Evolutionary conservation across 345 rosid genomes (phyloP).

Genomic region (Lepidium aucheri): DNA sequence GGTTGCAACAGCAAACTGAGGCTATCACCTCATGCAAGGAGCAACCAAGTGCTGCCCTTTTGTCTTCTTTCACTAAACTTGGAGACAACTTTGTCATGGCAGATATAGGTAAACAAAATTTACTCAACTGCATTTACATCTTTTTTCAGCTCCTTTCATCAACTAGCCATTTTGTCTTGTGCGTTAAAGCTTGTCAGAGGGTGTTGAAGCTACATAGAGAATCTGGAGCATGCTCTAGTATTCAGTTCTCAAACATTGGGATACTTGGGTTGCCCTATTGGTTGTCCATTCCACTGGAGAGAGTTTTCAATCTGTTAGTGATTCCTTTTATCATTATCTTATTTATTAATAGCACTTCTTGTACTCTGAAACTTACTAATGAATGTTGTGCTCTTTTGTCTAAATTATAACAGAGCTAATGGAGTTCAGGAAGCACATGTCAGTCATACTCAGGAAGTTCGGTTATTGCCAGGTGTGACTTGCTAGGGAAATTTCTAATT

Average conservation of each 20-base stretch:
- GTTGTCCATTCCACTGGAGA: conserved; percentile 59
- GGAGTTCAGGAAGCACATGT: conserved; percentile 33
- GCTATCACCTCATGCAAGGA: conserved; percentile 27
- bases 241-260: conserved; percentile 63
- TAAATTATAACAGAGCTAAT: conserved; percentile 41
- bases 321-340: background rate
- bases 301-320: conserved; percentile 64
- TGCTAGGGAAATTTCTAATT: background rate
- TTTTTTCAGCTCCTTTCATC: background rate
- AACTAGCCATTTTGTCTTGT: background rate
- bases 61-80: conserved; percentile 51
- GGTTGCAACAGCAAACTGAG: conserved; percentile 44
- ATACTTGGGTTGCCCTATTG: conserved; percentile 88
- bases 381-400: background rate
- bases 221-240: conserved; percentile 51
- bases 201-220: conserved; percentile 53
- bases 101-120: conserved; percentile 49
- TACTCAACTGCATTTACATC: background rate
- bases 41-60: conserved; percentile 34
- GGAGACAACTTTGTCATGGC: conserved; percentile 45
- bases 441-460: conserved; percentile 48
- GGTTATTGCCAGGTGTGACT: conserved; percentile 66
- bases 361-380: background rate
- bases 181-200: conserved; percentile 58
- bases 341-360: background rate